Base-by-base conservation (phyloP, 257 asterid species). In the Jacaranda mimosifolia region DNA sequence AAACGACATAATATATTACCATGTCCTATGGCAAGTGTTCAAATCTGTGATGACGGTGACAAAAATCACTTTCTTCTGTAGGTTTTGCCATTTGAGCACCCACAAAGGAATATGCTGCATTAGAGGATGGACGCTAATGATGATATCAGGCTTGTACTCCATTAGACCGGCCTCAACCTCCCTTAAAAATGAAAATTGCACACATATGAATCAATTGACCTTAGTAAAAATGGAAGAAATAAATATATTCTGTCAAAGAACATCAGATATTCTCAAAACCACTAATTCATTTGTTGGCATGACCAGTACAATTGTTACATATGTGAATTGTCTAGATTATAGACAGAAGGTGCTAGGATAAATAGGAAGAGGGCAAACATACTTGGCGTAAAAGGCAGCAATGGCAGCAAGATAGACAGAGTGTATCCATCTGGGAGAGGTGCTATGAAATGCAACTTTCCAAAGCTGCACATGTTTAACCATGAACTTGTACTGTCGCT, bases 31-130 rank as follows among this genome's bases (percentile, higher is more conserved):
- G 86, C 99, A 95, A 26, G 98, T 91, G 65, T 84, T 91, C 13
- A 95, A 96, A 83, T 95, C 98, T 0, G 98, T 95, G 63, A 93
- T 93, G 81, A 95, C 98, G 0, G 99, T 95, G 3, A 89, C 99
- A 39, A 95, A 95, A 66, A 92, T 82, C 26, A 95, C 98, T 76
- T 95, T 95, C 62, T 88, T 93, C 77, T 91, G 97, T 9, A 95
- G 89, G 53, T 96, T 90, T 85, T 95, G 98, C 99, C 99, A 95
- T 89, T 91, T 95, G 35, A 93, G 94, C 84, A 95, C 99, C 97
- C 96, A 93, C 70, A 95, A 71, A 13, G 99, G 99, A 63, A 95
- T 91, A 79, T 93, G 99, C 79, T 95, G 99, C 99, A 95, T 95
- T 13, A 95, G 93, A 9, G 99, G 99, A 85, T 95, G 99, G 43